phyloP scores from a whole-genome alignment of 306 rosid genomes.

The Senna tora region DNA sequence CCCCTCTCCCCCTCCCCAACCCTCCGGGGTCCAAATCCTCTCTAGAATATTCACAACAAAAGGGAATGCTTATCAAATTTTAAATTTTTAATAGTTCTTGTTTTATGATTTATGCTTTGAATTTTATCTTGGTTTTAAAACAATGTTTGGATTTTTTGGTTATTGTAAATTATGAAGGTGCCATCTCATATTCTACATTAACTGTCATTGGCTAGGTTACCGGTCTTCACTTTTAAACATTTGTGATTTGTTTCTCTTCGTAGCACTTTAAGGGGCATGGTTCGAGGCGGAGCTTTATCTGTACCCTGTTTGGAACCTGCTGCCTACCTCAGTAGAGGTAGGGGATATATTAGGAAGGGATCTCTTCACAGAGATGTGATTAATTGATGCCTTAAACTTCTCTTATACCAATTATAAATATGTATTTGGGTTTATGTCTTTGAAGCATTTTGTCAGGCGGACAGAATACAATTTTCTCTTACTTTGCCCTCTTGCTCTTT shows the following conservation, averaged over 20 bases:
- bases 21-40: background rate
- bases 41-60: too few species aligned
- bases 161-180: background rate
- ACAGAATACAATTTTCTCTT: slow-evolving; percentile 20
- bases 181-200: background rate
- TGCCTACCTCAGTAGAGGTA: slow-evolving; percentile 93
- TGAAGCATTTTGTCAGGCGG: slow-evolving; percentile 28
- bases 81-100: too few species aligned
- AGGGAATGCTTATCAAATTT: background rate
- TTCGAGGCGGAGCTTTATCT: slow-evolving; percentile 83
- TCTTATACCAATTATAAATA: slow-evolving; percentile 28
- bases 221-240: slow-evolving; percentile 58
- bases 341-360: slow-evolving; percentile 68
- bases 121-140: background rate
- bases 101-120: background rate
- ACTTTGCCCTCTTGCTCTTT: slow-evolving; percentile 19
- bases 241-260: slow-evolving; percentile 71
- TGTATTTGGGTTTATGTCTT: slow-evolving; percentile 42
- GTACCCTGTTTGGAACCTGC: slow-evolving; percentile 84
- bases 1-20: background rate
- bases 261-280: slow-evolving; percentile 73
- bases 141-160: background rate
- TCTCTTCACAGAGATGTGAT: slow-evolving; percentile 45
- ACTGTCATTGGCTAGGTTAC: background rate
- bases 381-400: slow-evolving; percentile 40